These are phyloP conservation scores for Withania somnifera DNA, from an alignment of 305 asterid genomes.

Conservation along the genomic window DNA sequence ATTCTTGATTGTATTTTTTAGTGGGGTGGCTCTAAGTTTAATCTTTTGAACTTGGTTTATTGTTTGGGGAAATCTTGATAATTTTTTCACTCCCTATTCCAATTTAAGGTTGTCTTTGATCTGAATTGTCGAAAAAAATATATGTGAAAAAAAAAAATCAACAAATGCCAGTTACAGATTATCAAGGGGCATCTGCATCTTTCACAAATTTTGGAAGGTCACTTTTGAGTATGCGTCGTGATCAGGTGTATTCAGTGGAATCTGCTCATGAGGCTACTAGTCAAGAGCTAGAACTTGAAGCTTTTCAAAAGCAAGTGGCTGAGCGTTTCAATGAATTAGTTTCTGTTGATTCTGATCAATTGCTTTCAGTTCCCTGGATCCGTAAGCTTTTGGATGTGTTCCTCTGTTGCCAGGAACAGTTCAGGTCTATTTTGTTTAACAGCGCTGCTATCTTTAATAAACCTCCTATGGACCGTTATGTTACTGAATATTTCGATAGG, in stretches of 20 bases:
- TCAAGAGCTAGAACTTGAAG: constrained; percentile 41
- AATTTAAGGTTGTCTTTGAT: background rate
- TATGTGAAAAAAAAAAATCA: background rate
- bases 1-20: background rate
- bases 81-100: background rate
- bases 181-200: constrained; percentile 41
- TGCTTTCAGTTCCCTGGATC: constrained; percentile 67
- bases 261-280: constrained; percentile 28
- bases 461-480: constrained; percentile 50
- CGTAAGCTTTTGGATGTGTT: constrained; percentile 61
- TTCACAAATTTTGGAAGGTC: constrained; percentile 47
- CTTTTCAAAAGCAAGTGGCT: constrained; percentile 55
- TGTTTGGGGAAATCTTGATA: background rate
- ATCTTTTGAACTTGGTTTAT: background rate
- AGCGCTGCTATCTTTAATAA: constrained; percentile 22
- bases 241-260: constrained; percentile 81
- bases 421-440: constrained; percentile 41
- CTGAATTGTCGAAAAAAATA: background rate
- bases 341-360: constrained; percentile 26
- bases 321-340: constrained; percentile 45
- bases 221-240: constrained; percentile 52
- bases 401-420: constrained; percentile 66
- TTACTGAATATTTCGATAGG: constrained; percentile 63
- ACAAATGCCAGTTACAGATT: constrained; percentile 68
- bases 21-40: background rate